A percentile compares a stretch with the other conserved stretches of the same genome.
Conservation (phyloP, 2,329 filamentous ascomycete species). For the Didymellaceae sp. region DNA sequence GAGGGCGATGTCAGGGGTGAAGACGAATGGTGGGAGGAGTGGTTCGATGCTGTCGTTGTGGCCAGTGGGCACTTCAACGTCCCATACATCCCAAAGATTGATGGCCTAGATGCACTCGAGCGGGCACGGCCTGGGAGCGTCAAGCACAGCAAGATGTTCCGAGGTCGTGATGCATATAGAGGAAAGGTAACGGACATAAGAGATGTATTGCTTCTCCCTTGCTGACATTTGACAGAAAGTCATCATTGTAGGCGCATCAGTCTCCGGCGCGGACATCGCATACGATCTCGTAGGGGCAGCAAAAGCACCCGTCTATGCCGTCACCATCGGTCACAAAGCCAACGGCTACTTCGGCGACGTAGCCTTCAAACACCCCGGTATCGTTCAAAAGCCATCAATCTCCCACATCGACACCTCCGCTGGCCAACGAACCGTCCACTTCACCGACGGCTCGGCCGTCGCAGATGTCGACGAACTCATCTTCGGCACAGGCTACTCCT, state of each 20-base stretch:
- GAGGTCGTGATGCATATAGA: conserved; percentile 54
- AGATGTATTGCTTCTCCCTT: not conserved
- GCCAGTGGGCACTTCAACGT: conserved; percentile 67
- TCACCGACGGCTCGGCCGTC: conserved; percentile 62
- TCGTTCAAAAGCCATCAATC: conserved; percentile 58
- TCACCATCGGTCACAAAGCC: conserved; percentile 60
- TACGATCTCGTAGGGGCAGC: conserved; percentile 59
- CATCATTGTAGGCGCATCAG: conserved; percentile 68
- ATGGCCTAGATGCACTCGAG: conserved; percentile 59
- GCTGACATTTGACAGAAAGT: conserved; percentile 55
- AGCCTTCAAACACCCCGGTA: conserved; percentile 66
- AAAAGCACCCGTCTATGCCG: conserved; percentile 58
- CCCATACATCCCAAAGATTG: conserved; percentile 61
- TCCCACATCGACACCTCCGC: conserved; percentile 47
- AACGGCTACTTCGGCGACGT: conserved; percentile 64
- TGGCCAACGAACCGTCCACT: conserved; percentile 57
- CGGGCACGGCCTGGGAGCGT: conserved; percentile 57
- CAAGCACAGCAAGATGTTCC: conserved; percentile 62
- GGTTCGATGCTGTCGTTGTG: conserved; percentile 67
- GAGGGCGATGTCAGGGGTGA: conserved; percentile 42
- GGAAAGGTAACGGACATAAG: conserved; percentile 50
- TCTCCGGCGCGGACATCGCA: conserved; percentile 69
- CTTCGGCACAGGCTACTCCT: conserved; percentile 71
- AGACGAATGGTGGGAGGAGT: conserved; percentile 68
- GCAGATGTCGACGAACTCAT: conserved; percentile 66